Evolutionary conservation across 768 basidiomycete species (phyloP).

Genomic region (Chalciporus piperatus): DNA sequence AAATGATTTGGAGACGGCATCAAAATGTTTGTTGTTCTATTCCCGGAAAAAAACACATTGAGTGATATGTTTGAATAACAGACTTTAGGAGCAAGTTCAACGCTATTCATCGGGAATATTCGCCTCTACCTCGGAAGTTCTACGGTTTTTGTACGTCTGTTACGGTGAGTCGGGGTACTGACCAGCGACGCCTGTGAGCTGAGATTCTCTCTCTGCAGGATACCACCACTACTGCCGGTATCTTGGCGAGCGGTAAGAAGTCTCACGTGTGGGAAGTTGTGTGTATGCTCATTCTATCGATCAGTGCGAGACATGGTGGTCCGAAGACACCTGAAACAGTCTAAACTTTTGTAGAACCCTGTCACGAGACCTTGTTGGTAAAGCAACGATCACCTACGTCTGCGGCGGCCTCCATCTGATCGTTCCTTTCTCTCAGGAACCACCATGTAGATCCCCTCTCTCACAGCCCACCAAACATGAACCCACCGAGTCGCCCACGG

Average conservation of each 20-base stretch:
- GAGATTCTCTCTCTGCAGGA: constrained; percentile 40
- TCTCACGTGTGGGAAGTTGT: not conserved
- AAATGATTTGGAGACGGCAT: constrained; percentile 67
- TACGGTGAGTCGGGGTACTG: constrained; percentile 41
- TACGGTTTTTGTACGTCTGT: constrained; percentile 78
- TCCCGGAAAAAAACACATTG: not conserved
- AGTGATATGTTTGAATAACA: constrained; percentile 23
- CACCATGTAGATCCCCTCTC: not conserved
- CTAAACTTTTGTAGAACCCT: constrained; percentile 53
- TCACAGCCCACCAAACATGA: not conserved
- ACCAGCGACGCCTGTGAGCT: not conserved
- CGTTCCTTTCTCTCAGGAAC: constrained; percentile 1
- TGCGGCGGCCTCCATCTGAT: not conserved
- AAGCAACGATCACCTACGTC: not conserved
- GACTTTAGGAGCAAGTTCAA: constrained; percentile 70
- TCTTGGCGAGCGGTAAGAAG: constrained; percentile 67
- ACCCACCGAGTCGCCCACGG: not conserved
- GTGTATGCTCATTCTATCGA: constrained; percentile 3
- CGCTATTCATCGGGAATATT: constrained; percentile 75
- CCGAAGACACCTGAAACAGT: constrained; percentile 72
- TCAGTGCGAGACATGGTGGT: constrained; percentile 81
- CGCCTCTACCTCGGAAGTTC: constrained; percentile 70
- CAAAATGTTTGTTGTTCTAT: constrained; percentile 51
- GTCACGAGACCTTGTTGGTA: constrained; percentile 8
- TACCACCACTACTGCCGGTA: constrained; percentile 68